Percentiles rank a stretch among this genome's conserved stretches.
These are phyloP conservation scores for Ophiostoma angusticollis DNA, from an alignment of 2,329 filamentous ascomycete genomes.

Conservation along the genomic window DNA sequence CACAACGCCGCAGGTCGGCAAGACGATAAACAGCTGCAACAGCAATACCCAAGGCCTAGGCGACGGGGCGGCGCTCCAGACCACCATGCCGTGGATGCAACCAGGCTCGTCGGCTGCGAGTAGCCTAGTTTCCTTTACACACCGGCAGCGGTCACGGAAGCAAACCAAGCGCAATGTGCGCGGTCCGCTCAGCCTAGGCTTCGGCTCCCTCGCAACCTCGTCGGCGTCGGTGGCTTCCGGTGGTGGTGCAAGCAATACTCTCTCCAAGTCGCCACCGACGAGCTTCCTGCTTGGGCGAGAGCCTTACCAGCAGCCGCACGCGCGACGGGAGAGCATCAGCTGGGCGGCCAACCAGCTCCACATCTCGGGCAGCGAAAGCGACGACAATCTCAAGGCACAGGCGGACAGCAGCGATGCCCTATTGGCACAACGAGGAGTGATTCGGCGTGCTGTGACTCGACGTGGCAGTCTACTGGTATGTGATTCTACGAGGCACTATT, in stretches of 20 bases:
- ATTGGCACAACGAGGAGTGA: conserved; percentile 55
- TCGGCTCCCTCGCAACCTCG: conserved; percentile 26
- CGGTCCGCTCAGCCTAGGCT: conserved; percentile 36
- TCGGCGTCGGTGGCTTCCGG: conserved; percentile 12
- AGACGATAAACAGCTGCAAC: conserved; percentile 34
- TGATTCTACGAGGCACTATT: too few species aligned
- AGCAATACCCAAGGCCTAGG: too few species aligned
- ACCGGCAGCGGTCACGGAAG: conserved; percentile 61
- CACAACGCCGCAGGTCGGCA: conserved; percentile 67
- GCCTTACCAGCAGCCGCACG: conserved; percentile 23
- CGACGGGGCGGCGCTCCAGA: conserved; percentile 12
- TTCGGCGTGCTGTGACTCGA: conserved; percentile 70
- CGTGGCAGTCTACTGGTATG: conserved; percentile 78
- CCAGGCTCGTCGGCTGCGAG: conserved; percentile 52
- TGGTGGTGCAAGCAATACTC: conserved; percentile 2
- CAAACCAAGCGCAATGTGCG: conserved; percentile 42
- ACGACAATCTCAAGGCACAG: conserved; percentile 45
- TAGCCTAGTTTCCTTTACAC: conserved; percentile 71
- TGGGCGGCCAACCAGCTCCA: conserved; percentile 82
- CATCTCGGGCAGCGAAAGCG: conserved; percentile 69
- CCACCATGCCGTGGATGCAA: conserved; percentile 7
- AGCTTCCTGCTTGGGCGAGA: conserved; percentile 17
- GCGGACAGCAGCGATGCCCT: conserved; percentile 32
- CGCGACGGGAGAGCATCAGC: conserved; percentile 76
- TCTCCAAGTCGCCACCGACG: conserved; percentile 63